Evolutionary conservation across 257 asterid species (phyloP), one percentile per base, ranked within the genome.

Genomic region (Salvia splendens): DNA sequence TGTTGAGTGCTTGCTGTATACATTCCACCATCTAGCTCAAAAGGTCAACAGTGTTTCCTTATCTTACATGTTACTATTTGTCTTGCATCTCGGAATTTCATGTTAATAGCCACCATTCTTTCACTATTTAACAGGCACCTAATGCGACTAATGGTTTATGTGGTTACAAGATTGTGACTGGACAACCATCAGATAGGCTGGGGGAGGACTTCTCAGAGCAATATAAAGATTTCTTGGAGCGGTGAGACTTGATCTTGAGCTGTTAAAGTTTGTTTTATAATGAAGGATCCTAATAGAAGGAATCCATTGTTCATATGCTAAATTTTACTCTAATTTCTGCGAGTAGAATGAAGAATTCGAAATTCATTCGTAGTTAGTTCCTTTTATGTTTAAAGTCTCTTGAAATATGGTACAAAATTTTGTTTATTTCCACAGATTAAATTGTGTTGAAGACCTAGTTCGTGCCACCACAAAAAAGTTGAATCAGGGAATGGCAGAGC

Each of bases 181-280:
- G 98, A 41, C 98, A 91, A 77, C 98, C 98, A 3, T 91, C 98
- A 51, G 98, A 91, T 80, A 85, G 95, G 87, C 94, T 91, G 57
- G 98, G 98, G 78, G 98, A 89, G 85, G 98, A 91, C 84, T 91
- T 91, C 82, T 87, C 98, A 0, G 92, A 82, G 41, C 79, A 76
- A 61, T 78, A 82, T 71, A 89, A 84, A 80, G 96, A 87, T 70
- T 82, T 91, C 77, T 78, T 80, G 1, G 98, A 87, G 76, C 82
- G 98, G 98, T 87, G 59, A 79, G 61, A 46, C 57, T 60, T 65
- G 56, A 66, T 61, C 14, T 46, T 24, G 11, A 45, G 33, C 56
- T 17, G 60, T 6, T 36, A 42, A 36, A 61, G 7, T 7, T 45
- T 41, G 48, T 14, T 12, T 47, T 8, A 4, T 10, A 36, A 60